phyloP scores from a whole-genome alignment of 73 alveolate species.

The Paramecium biaurelia region DNA sequence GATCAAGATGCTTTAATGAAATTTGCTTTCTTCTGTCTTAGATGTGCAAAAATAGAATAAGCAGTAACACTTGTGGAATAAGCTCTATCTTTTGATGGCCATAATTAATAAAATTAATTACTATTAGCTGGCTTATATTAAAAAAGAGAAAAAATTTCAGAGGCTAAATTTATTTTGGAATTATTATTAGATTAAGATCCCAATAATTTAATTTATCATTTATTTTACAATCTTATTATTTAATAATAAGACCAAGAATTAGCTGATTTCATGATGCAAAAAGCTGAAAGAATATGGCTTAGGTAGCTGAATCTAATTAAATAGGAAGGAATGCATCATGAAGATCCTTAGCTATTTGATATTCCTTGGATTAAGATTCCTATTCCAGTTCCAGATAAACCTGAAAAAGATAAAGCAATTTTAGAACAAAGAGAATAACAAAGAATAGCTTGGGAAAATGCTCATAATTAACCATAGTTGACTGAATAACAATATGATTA shows the following conservation, averaged over 20 bases:
- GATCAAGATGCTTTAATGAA: constrained; percentile 74
- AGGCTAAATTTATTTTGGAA: constrained; percentile 74
- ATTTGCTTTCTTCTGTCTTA: constrained; percentile 72
- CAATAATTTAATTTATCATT: constrained; percentile 64
- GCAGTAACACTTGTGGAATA: constrained; percentile 82
- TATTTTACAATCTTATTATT: constrained; percentile 67
- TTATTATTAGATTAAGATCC: constrained; percentile 66
- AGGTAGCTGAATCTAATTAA: constrained; percentile 68
- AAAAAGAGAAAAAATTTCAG: constrained; percentile 60
- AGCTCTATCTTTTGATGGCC: constrained; percentile 67
- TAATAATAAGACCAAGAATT: constrained; percentile 66
- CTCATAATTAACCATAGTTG: constrained; percentile 51
- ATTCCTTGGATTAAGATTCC: constrained; percentile 59
- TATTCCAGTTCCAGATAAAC: constrained; percentile 37
- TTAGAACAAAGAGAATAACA: constrained; percentile 44
- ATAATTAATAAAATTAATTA: constrained; percentile 62
- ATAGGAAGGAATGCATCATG: constrained; percentile 59
- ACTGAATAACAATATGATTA: constrained; percentile 67
- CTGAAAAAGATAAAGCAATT: constrained; percentile 66
- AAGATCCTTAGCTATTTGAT: constrained; percentile 57
- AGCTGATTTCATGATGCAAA: constrained; percentile 71
- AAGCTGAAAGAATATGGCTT: constrained; percentile 64
- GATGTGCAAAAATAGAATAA: constrained; percentile 72
- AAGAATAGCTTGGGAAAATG: neutral
- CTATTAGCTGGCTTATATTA: constrained; percentile 70